Conservation (phyloP, 768 basidiomycete species). For the Naematelia aurantialba region DNA sequence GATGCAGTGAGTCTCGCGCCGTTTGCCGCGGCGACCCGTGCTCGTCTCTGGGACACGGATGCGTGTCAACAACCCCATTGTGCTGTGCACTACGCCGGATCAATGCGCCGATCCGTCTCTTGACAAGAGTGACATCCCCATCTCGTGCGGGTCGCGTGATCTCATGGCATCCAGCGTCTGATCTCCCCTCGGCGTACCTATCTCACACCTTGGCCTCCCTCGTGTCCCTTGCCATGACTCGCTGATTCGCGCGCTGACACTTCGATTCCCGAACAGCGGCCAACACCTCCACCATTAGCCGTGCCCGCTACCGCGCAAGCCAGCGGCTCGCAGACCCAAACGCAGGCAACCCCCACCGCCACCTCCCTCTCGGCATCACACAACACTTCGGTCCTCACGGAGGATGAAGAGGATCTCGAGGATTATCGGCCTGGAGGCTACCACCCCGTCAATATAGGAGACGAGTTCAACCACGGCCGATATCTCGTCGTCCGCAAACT, state of each 20-base stretch:
- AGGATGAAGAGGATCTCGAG: constrained; percentile 73
- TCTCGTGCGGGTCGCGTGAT: not conserved
- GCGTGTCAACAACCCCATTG: no score
- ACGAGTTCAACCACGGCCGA: constrained; percentile 75
- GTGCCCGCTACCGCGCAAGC: constrained; percentile 12
- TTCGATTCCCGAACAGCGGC: constrained; percentile 2
- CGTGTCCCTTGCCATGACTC: no score
- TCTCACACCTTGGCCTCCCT: no score
- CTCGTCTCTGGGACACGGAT: no score
- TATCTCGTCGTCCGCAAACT: constrained; percentile 87
- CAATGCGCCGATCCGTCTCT: not conserved
- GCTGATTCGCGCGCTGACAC: not conserved
- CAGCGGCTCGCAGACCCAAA: not conserved
- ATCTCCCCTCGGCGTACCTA: no score
- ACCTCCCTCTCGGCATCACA: constrained; percentile 35
- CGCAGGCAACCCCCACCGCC: not conserved
- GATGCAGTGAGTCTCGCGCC: not conserved
- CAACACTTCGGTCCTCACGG: constrained; percentile 44
- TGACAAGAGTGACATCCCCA: not conserved
- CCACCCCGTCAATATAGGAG: constrained; percentile 70
- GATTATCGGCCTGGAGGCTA: constrained; percentile 65
- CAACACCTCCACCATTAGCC: constrained; percentile 21
- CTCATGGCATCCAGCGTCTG: no score
- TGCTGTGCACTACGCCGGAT: no score
- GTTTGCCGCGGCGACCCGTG: no score